Evolutionary conservation across 306 rosid species (phyloP), one percentile per base, ranked within the genome.

Genomic region (Sicyos baderoa): DNA sequence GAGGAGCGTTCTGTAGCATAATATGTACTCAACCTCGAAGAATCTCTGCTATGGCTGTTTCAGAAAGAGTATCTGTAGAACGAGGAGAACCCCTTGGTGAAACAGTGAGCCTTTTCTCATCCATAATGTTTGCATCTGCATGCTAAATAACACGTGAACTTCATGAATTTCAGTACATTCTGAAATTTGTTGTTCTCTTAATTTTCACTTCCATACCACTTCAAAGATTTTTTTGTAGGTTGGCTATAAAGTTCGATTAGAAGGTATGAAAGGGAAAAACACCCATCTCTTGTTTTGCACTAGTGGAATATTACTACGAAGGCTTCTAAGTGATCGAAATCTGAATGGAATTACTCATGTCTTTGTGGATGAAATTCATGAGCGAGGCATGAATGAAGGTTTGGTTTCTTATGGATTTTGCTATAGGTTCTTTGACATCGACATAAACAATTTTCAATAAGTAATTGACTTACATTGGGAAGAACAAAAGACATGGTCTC

Each of bases 211-310:
- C 82, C 72, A 84, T 85, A 86, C 87, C 84, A 79, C 84, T 86
- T 86, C 84, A 81, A 84, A 85, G 81, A 79, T 89, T 83, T 81
- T 92, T 86, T 87, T 40, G 89, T 76, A 84, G 88, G 83, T 84
- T 70, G 88, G 88, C 68, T 84, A 81, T 74, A 84, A 84, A 81
- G 88, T 84, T 78, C 82, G 88, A 61, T 63, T 84, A 69, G 88
- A 84, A 80, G 88, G 88, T 67, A 76, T 84, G 83, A 81, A 70
- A 64, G 88, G 88, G 50, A 84, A 84, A 72, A 84, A 84, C 73
- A 84, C 88, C 73, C 88, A 84, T 68, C 84, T 84, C 29, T 82
- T 84, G 50, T 84, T 81, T 60, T 84, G 88, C 68, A 84, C 85
- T 56, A 81, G 88, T 81, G 88, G 88, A 61, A 84, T 84, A 71